These are phyloP conservation scores for Ilyonectria destructans DNA, from an alignment of 2,329 filamentous ascomycete genomes.

Conservation along the genomic window DNA sequence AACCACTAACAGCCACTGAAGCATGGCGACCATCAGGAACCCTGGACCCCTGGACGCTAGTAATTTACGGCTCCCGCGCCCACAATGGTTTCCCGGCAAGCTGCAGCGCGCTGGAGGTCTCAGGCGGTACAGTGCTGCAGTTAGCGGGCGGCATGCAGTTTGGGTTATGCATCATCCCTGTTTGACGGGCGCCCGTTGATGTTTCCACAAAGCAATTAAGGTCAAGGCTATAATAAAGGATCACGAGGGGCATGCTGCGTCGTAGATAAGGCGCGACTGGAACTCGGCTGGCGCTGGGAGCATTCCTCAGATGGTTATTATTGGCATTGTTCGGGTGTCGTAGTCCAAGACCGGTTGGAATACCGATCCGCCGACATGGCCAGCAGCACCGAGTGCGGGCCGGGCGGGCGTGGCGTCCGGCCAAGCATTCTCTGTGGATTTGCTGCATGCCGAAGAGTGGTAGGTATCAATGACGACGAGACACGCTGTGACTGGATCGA, in stretches of 20 bases:
- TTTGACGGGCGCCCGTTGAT: background rate
- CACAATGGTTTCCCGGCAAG: background rate
- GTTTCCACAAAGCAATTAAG: background rate
- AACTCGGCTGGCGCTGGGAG: background rate
- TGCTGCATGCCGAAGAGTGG: conserved; percentile 10
- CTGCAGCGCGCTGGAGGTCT: background rate
- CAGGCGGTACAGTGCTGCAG: background rate
- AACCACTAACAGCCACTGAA: conserved; percentile 15
- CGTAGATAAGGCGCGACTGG: background rate
- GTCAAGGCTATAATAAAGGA: background rate
- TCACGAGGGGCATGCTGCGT: background rate
- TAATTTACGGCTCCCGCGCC: background rate
- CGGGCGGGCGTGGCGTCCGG: background rate
- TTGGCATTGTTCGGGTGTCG: background rate
- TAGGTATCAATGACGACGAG: background rate
- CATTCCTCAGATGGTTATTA: background rate
- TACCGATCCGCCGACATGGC: background rate
- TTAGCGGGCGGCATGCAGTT: too few relatives aligned
- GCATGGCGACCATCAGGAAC: conserved; percentile 1
- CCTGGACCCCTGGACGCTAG: conserved; percentile 1
- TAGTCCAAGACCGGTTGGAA: background rate
- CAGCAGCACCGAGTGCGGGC: conserved; percentile 1
- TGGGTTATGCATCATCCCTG: background rate
- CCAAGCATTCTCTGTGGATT: conserved; percentile 13
- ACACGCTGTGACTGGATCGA: conserved; percentile 6